phyloP scores from a whole-genome alignment of 2,329 filamentous ascomycete species.

The Albifimbria verrucaria region DNA sequence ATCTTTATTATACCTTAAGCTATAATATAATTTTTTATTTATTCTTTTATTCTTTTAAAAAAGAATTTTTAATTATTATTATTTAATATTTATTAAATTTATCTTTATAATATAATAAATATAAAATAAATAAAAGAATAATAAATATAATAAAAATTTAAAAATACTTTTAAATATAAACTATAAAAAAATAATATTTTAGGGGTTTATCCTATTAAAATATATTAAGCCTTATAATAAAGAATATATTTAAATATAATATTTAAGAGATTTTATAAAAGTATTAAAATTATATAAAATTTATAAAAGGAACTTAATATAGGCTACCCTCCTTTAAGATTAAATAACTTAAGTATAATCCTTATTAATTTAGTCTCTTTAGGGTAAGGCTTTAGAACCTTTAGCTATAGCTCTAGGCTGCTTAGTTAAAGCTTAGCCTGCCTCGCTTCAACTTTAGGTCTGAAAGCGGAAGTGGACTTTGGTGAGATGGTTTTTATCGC shows the following conservation, averaged over 20 bases:
- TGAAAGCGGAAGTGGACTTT: background rate
- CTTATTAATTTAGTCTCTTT: background rate
- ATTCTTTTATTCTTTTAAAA: background rate
- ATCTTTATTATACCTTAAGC: background rate
- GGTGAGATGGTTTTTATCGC: no score
- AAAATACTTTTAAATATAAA: background rate
- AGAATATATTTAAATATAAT: background rate
- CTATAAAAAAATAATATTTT: background rate
- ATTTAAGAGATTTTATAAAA: background rate
- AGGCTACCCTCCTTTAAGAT: background rate
- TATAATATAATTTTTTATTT: background rate
- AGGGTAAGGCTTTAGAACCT: background rate
- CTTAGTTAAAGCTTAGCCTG: background rate
- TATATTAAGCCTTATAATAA: background rate
- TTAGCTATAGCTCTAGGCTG: background rate
- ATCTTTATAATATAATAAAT: background rate
- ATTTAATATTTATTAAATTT: background rate
- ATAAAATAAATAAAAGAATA: background rate
- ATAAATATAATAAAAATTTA: background rate
- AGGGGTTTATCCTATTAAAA: background rate
- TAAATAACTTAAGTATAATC: background rate
- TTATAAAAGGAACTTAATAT: background rate
- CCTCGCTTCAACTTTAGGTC: background rate
- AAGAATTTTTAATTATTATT: background rate
- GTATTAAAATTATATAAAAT: background rate